Evolutionary conservation across 2,329 filamentous ascomycete species (phyloP).

Genomic region (Alternaria angustiovoidea): DNA sequence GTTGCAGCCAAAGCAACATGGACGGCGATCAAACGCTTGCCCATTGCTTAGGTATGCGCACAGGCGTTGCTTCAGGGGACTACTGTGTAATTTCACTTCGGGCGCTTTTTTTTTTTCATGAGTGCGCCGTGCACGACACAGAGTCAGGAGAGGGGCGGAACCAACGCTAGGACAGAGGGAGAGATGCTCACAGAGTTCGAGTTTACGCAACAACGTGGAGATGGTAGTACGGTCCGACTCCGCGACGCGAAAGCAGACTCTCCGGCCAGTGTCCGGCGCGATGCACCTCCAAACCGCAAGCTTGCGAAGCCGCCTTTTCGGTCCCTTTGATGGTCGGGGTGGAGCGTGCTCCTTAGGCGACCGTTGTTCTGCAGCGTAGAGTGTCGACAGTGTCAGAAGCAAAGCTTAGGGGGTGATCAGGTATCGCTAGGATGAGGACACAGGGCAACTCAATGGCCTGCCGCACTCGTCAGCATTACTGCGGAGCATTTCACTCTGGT

Average conservation of each 20-base stretch:
- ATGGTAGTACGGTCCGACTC: conserved; percentile 33
- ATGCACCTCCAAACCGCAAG: conserved; percentile 15
- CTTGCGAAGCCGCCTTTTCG: conserved; percentile 20
- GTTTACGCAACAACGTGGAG: conserved; percentile 37
- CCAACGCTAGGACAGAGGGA: conserved; percentile 26
- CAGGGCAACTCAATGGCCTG: conserved; percentile 20
- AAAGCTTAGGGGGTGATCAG: conserved; percentile 4
- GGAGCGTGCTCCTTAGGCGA: conserved; percentile 12
- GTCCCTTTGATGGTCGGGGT: conserved; percentile 16
- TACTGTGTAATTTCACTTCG: conserved; percentile 33
- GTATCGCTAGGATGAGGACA: conserved; percentile 16
- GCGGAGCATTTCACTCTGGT: conserved; percentile 26
- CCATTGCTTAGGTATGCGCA: conserved; percentile 43
- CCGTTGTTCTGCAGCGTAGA: conserved; percentile 17
- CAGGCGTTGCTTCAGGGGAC: conserved; percentile 43
- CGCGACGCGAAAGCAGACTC: conserved; percentile 18
- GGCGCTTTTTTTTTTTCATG: conserved; percentile 15
- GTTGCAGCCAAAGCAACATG: conserved; percentile 37
- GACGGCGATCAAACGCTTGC: conserved; percentile 52
- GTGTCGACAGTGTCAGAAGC: conserved; percentile 12
- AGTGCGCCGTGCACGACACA: conserved; percentile 26
- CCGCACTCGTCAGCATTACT: conserved; percentile 29
- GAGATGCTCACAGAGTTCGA: conserved; percentile 16
- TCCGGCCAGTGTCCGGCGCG: conserved; percentile 29
- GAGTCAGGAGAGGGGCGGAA: conserved; percentile 32